Evolutionary conservation across 768 basidiomycete genomes (phyloP), one percentile per base, ranked within the genome.

Genomic region (Amanita exitialis): DNA sequence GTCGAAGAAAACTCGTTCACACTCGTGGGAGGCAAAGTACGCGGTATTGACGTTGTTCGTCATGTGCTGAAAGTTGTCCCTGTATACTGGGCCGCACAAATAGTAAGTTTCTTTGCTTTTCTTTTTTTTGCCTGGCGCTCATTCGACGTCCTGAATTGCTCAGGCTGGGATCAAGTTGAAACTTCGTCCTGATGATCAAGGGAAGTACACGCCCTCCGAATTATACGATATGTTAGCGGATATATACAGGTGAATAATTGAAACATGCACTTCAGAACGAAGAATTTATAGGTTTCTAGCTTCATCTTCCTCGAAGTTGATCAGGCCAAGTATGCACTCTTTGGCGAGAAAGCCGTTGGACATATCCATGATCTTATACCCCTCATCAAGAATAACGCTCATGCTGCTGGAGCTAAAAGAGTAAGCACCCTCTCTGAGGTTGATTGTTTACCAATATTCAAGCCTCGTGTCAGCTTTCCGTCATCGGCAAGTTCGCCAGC

Each of bases 241-340:
- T 18, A 83, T 90, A 47, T 90, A 89, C 63, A 66, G 77, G 81
- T 87, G 53, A 56, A 80, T 65, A 32, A 3, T 23, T 30, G 49
- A 38, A 3, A 34, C 12, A 7, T 20, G 12, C 21, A 21, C 28
- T 28, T n/a, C 8, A 15, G 20, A 6, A 20, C 13, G n/a, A 44
- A 32, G 30, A 30, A 8, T 44, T 35, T 9, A 47, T 51, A n/a
- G 49, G 15, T 28, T 9, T 16, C 3, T 56, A 90, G 87, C 37
- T 89, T 77, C 61, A 67, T 91, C 53, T 91, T 90, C 78, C 73
- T 90, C 30, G 79, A 89, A 47, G 68, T 79, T 18, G 84, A 86
- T 47, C 59, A 76, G 1, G 69, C 77, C 1, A 78, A 79, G 57
- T 64, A 79, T 25, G 76, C 83, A 75, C 69, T 75, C 18, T 59